Conservation (phyloP, 2,329 filamentous ascomycete genomes). For the Fusarium sp. region DNA sequence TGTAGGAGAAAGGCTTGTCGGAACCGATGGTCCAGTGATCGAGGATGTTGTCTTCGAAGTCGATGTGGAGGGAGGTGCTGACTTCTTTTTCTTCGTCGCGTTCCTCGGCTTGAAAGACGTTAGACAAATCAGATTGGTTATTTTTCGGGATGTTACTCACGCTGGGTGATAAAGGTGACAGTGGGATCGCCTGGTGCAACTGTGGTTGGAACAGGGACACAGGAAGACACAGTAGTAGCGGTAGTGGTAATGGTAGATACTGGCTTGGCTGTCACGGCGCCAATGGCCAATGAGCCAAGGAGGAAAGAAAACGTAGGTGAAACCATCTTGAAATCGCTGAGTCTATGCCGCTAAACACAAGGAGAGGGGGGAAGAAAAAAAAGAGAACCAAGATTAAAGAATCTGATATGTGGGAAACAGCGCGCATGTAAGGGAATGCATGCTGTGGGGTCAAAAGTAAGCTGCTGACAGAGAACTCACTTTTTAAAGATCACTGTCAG, state of each 20-base stretch:
- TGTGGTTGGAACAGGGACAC: not conserved
- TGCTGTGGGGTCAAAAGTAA: not conserved
- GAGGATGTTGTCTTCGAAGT: not conserved
- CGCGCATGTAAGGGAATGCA: not conserved
- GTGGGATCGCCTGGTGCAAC: not conserved
- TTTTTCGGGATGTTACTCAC: not conserved
- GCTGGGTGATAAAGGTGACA: not conserved
- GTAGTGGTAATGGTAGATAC: not conserved
- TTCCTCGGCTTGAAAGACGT: not conserved
- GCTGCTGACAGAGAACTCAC: not conserved
- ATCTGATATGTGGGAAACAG: not conserved
- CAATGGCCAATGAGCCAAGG: not conserved
- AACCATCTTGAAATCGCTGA: not conserved
- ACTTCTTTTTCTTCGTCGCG: not conserved
- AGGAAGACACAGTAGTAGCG: not conserved
- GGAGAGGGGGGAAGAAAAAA: not conserved
- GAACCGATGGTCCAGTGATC: not conserved
- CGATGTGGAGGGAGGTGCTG: not conserved
- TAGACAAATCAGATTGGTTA: not conserved
- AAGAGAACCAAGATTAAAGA: not conserved
- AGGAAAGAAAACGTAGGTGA: not conserved
- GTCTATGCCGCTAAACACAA: not conserved
- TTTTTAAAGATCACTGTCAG: not conserved
- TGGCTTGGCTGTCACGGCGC: not conserved
- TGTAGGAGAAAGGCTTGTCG: not conserved